Base-by-base conservation (phyloP, 768 basidiomycete species). In the Trametes cinnabarina region DNA sequence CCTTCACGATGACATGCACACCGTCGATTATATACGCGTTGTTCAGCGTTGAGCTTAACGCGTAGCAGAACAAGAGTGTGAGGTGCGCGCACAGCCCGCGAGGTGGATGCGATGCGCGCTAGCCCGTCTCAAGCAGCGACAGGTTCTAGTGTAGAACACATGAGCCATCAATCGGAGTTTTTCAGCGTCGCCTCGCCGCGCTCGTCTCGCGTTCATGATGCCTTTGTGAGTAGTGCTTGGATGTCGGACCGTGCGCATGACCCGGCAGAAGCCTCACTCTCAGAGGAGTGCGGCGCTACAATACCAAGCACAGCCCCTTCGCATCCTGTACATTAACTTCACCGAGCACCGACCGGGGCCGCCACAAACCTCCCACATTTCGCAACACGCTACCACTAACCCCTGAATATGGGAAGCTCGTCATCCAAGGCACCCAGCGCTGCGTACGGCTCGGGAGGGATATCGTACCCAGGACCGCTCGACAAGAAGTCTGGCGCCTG, bases 341-440 rank as follows among this genome's bases (percentile, higher is more conserved):
- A 23, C 22, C 22, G 22, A 14, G 43, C 14, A 39, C 37, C 37
- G n/a, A 39, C n/a, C 7, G 37, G 5, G 37, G 5, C 15, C 37
- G 37, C 37, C 37, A 4, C 10, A 39, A 39, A 39, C 37, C 37
- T 39, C 37, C 5, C n/a, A 39, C 15, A 8, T 39, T 15, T n/a
- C 14, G 11, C 37, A 39, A 23, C 25, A 14, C 25, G 12, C 43
- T 25, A 46, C 19, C 43, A 39, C 37, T 39, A 15, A 39, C 37
- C 5, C 37, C 37, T 15, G 17, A 5, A 39, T 28, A 65, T 65
- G 64, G 64, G 64, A 26, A 57, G 51, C 58, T 35, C 51, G 10
- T 58, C 57, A 17, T 65, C 64, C 14, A 62, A 59, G 46, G 47
- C 58, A 14, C 49, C 58, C 9, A 47, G 43, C 43, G 26, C 59